Conservation (phyloP, 495 filamentous ascomycete species). For the Hypoxylon lienhwacheense region DNA sequence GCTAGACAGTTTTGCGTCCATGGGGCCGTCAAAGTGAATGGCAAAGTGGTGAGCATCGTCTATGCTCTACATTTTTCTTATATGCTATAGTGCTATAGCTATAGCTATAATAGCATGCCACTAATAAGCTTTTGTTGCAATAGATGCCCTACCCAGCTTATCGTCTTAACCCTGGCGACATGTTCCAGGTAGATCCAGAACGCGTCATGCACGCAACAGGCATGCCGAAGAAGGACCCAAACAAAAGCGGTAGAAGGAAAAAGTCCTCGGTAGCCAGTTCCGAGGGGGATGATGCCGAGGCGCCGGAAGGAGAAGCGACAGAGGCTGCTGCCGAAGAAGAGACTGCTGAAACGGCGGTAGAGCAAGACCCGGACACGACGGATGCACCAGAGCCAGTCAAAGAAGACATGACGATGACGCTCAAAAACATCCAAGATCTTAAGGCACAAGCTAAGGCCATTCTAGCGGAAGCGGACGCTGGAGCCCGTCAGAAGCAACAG, state of each 20-base stretch:
- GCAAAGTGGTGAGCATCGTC: conserved; percentile 71
- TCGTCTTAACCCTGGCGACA: conserved; percentile 93
- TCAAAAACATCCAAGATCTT: conserved; percentile 33
- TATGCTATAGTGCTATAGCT: not conserved
- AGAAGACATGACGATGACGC: conserved; percentile 33
- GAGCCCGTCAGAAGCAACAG: conserved; percentile 41
- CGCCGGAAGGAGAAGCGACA: conserved; percentile 10
- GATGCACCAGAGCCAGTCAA: conserved; percentile 34
- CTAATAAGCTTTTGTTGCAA: conserved; percentile 7
- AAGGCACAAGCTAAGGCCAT: conserved; percentile 35
- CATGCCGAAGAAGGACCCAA: conserved; percentile 56
- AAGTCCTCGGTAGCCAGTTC: not conserved
- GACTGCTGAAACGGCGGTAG: conserved; percentile 28
- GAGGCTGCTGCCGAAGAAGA: conserved; percentile 30
- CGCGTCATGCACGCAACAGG: conserved; percentile 87
- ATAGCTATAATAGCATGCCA: not conserved
- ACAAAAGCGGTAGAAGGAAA: conserved; percentile 1
- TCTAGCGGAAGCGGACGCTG: conserved; percentile 17
- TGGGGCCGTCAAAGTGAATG: conserved; percentile 92
- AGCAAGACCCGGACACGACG: conserved; percentile 40
- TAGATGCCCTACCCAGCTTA: conserved; percentile 94
- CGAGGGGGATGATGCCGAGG: conserved; percentile 1
- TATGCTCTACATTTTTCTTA: not conserved
- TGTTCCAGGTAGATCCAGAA: conserved; percentile 93
- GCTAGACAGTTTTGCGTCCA: conserved; percentile 93